phyloP scores from a whole-genome alignment of 1,284 basidiomycete species.

The Naganishia sp. region DNA sequence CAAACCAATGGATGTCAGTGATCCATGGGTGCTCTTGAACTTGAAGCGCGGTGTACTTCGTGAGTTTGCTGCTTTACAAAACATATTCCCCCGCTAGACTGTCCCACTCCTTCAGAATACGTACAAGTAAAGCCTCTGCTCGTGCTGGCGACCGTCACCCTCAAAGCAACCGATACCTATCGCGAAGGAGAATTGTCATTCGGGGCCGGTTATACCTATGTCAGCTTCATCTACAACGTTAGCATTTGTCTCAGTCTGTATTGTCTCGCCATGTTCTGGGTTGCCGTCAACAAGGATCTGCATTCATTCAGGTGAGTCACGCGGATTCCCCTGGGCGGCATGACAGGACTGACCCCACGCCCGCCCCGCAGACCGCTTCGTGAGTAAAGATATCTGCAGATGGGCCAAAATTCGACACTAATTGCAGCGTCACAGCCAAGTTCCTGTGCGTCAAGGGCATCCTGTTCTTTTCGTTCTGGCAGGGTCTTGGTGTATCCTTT shows the following conservation, averaged over 20 bases:
- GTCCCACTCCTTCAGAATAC: conserved; percentile 68
- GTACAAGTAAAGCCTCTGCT: conserved; percentile 94
- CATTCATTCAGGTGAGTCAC: conserved; percentile 64
- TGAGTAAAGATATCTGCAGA: conserved; percentile 36
- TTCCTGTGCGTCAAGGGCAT: conserved; percentile 98
- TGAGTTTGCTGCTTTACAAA: conserved; percentile 56
- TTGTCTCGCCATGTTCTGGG: conserved; percentile 93
- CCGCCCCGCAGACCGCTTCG: conserved; percentile 58
- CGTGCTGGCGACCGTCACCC: conserved; percentile 76
- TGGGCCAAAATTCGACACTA: not conserved
- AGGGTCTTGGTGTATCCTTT: conserved; percentile 80
- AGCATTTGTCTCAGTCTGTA: conserved; percentile 57
- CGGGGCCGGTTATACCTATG: conserved; percentile 87
- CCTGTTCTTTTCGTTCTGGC: conserved; percentile 98
- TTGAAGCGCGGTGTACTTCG: conserved; percentile 93
- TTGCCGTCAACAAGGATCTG: conserved; percentile 80
- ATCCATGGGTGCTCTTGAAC: conserved; percentile 90
- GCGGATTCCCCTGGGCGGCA: not conserved
- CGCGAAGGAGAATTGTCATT: conserved; percentile 83
- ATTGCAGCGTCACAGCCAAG: conserved; percentile 68
- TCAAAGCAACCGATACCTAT: conserved; percentile 85
- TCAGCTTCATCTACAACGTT: conserved; percentile 72
- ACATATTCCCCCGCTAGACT: conserved; percentile 11
- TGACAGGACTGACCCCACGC: not conserved
- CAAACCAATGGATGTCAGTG: conserved; percentile 77